Conservation (phyloP, 2,329 filamentous ascomycete genomes). For the Magnaporthales sp. region DNA sequence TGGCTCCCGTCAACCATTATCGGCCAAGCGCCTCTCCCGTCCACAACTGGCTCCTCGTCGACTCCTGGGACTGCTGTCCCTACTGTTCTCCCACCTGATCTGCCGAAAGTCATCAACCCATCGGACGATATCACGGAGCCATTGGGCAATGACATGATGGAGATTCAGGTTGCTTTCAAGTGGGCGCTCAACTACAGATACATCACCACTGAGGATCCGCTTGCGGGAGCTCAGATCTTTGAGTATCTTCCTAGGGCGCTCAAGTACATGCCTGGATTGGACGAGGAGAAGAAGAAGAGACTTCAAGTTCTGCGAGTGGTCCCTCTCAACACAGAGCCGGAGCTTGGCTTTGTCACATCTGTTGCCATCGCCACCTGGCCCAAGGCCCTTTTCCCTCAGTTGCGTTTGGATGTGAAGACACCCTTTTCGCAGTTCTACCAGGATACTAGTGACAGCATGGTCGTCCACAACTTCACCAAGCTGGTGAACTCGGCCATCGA, state of each 20-base stretch:
- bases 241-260: conserved; percentile 65
- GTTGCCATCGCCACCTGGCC: conserved; percentile 64
- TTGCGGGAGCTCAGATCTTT: conserved; percentile 81
- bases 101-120: conserved; percentile 71
- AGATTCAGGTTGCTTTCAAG: conserved; percentile 80
- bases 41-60: conserved; percentile 29
- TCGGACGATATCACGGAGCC: conserved; percentile 38
- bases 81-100: conserved; percentile 51
- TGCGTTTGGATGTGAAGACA: conserved; percentile 61
- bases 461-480: conserved; percentile 64
- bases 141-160: conserved; percentile 53
- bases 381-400: conserved; percentile 53
- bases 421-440: conserved; percentile 69
- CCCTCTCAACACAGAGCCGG: conserved; percentile 63
- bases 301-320: conserved; percentile 63
- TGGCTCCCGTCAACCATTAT: conserved; percentile 55
- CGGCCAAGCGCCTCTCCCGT: conserved; percentile 32
- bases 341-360: conserved; percentile 73
- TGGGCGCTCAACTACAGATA: conserved; percentile 77
- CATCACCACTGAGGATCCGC: conserved; percentile 56
- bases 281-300: conserved; percentile 27
- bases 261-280: conserved; percentile 51
- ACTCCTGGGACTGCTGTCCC: conserved; percentile 29
- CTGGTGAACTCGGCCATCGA: conserved; percentile 82
- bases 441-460: conserved; percentile 41